A percentile compares a stretch with the other conserved stretches of the same genome.
phyloP scores from a whole-genome alignment of 2,329 filamentous ascomycete genomes.

The Fonsecaea pedrosoi region DNA sequence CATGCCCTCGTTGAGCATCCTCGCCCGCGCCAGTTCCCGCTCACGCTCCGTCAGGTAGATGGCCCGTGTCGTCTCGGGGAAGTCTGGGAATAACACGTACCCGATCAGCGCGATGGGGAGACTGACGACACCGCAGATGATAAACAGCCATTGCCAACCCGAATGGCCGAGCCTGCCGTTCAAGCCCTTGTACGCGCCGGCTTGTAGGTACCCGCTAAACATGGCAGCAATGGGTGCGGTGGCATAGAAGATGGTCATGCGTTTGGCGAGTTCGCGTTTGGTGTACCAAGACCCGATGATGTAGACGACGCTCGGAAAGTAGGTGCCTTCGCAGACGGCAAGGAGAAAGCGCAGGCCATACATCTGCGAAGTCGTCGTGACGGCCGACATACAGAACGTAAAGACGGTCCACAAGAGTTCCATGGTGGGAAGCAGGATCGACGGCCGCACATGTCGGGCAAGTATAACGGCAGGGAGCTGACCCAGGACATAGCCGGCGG shows the following conservation, averaged over 20 bases:
- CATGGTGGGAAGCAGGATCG: slow-evolving; percentile 36
- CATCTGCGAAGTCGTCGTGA: slow-evolving; percentile 77
- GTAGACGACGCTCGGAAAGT: slow-evolving; percentile 34
- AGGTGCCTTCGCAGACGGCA: slow-evolving; percentile 37
- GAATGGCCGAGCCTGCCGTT: slow-evolving; percentile 58
- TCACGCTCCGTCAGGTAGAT: slow-evolving; percentile 50
- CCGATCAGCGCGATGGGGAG: slow-evolving; percentile 53
- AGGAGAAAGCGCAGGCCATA: slow-evolving; percentile 46
- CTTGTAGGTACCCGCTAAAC: slow-evolving; percentile 65
- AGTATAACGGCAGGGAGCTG: slow-evolving; percentile 49
- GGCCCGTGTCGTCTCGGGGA: slow-evolving; percentile 42
- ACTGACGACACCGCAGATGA: slow-evolving; percentile 51
- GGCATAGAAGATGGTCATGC: slow-evolving; percentile 47
- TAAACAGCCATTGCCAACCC: slow-evolving; percentile 52
- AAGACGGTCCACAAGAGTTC: slow-evolving; percentile 44
- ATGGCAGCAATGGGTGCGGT: slow-evolving; percentile 51
- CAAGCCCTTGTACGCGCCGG: slow-evolving; percentile 60
- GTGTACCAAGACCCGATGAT: slow-evolving; percentile 35
- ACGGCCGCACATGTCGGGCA: not conserved
- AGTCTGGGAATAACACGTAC: slow-evolving; percentile 50
- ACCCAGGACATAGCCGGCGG: slow-evolving; percentile 59
- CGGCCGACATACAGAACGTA: slow-evolving; percentile 94
- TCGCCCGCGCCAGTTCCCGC: slow-evolving; percentile 34
- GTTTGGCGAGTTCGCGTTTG: slow-evolving; percentile 47
- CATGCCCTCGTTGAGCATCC: slow-evolving; percentile 47